Evolutionary conservation across 176 grass and related monocot genomes (phyloP).

Genomic region (Luzula sylvatica): DNA sequence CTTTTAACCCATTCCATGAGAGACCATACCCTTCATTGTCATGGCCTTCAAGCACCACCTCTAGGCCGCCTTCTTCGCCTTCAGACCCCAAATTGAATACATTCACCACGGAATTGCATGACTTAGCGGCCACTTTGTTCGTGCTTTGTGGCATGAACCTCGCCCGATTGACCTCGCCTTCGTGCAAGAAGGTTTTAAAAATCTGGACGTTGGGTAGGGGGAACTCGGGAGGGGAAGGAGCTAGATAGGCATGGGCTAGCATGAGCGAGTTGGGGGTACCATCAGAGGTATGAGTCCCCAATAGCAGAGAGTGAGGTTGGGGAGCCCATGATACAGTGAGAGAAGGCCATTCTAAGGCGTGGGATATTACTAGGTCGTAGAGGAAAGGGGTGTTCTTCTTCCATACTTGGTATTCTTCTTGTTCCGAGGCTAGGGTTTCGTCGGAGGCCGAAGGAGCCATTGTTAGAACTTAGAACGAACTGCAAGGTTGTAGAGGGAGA

Average conservation of each 20-base stretch:
- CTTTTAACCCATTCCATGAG: slow-evolving; percentile 60
- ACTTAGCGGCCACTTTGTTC: slow-evolving; percentile 67
- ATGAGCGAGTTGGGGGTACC: slow-evolving; percentile 53
- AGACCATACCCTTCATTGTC: slow-evolving; percentile 78
- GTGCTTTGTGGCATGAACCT: slow-evolving; percentile 72
- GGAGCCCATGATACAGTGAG: slow-evolving; percentile 73
- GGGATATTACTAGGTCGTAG: slow-evolving; percentile 91
- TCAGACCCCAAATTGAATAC: slow-evolving; percentile 51
- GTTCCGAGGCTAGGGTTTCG: slow-evolving; percentile 2
- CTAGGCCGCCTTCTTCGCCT: slow-evolving; percentile 26
- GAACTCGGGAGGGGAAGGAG: slow-evolving; percentile 31
- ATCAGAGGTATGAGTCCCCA: slow-evolving; percentile 76
- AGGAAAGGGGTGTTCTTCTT: slow-evolving; percentile 85
- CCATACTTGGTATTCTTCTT: slow-evolving; percentile 76
- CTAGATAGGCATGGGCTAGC: slow-evolving; percentile 41
- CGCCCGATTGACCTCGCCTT: slow-evolving; percentile 81
- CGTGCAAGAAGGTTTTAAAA: slow-evolving; percentile 30
- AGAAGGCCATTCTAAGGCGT: slow-evolving; percentile 80
- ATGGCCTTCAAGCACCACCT: slow-evolving; percentile 60
- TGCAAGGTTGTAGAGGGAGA: too few relatives aligned
- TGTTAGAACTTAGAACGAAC: too few relatives aligned
- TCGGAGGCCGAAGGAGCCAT: too few relatives aligned
- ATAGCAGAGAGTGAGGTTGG: slow-evolving; percentile 36
- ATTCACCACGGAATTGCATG: slow-evolving; percentile 55
- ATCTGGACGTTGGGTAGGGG: slow-evolving; percentile 46